Evolutionary conservation across 345 rosid species (phyloP), one percentile per base, ranked within the genome.

Genomic region (Mercurialis annua): DNA sequence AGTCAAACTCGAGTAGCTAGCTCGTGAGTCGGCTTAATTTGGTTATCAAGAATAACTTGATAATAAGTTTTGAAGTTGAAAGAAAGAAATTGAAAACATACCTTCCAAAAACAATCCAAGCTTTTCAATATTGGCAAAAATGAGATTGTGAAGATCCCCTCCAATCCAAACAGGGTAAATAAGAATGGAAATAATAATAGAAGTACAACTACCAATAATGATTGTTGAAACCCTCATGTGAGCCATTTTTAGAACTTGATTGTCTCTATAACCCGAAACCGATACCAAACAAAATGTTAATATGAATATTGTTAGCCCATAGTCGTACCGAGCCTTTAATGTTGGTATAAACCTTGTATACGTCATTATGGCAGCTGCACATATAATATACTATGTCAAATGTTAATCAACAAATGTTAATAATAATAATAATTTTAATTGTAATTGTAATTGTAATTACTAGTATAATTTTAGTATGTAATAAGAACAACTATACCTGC

Each of bases 311-410:
- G 82, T 40, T 42, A 90, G 60, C 58, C 95, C 89, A 58, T 92
- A 92, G 69, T 92, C 96, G 31, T 90, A 92, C 82, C 96, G 85
- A 12, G 90, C 87, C 80, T 88, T 92, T 60, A 92, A 73, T 29
- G 66, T 62, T 3, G 98, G 98, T 17, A 90, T 81, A 77, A 90
- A 92, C 44, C 97, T 74, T 57, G 85, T 23, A 69, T 85, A 92
- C 29, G 98, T 90, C 9, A 85, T 71, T 29, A 70, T 27, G 17
- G 86, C 56, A 55, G 96, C 98, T 90, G 79, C 71, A 76, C 29
- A 55, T 18, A 2, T 26, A 40, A 38, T 14, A 56, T n/a, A n/a
- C n/a, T n/a, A n/a, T n/a, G n/a, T n/a, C n/a, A n/a, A n/a, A n/a
- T n/a, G n/a, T n/a, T n/a, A n/a, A n/a, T n/a, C n/a, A n/a, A n/a